Evolutionary conservation across 768 basidiomycete genomes (phyloP), one percentile per base, ranked within the genome.

Genomic region (Panus rudis): DNA sequence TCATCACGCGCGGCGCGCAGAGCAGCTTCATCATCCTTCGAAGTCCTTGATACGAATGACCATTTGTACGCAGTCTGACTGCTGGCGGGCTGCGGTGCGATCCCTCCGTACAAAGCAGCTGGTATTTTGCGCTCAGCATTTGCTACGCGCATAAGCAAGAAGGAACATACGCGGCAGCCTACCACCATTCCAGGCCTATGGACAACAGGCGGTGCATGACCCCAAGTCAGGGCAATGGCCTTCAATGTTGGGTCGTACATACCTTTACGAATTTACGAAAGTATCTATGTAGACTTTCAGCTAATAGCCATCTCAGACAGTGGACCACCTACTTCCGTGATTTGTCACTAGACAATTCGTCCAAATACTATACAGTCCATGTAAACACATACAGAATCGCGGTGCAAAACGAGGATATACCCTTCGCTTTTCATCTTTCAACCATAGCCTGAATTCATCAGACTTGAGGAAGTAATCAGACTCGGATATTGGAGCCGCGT

Each of bases 201-300:
- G 21, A 43, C 41, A 32, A 37, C 30, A 30, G 24, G 39, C 44
- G 19, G 37, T 42, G 7, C 17, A 45, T 7, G 28, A 30, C 28
- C 28, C 10, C 10, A 10, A 10, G 10, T 10, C 28, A 30, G 10
- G 10, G 10, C 28, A 10, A 30, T 30, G 28, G 10, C 10, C 10
- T 30, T 30, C n/a, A n/a, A 30, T 30, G 28, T 30, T 30, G 16
- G n/a, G 25, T 13, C 37, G 37, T 48, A 48, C 65, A 51, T 56
- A 83, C 83, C 72, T 85, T 87, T 30, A 92, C 81, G 55, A 97
- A 96, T 64, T 92, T 94, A 54, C 84, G 81, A 59, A 97, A 97
- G 59, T 93, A 92, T 55, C 87, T 89, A 39, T 46, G 20, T 43
- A 46, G 57, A 52, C 39, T 39, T 54, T 58, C 41, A 60, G 50